Evolutionary conservation across 345 rosid species (phyloP).

Genomic region (Psidium guajava): DNA sequence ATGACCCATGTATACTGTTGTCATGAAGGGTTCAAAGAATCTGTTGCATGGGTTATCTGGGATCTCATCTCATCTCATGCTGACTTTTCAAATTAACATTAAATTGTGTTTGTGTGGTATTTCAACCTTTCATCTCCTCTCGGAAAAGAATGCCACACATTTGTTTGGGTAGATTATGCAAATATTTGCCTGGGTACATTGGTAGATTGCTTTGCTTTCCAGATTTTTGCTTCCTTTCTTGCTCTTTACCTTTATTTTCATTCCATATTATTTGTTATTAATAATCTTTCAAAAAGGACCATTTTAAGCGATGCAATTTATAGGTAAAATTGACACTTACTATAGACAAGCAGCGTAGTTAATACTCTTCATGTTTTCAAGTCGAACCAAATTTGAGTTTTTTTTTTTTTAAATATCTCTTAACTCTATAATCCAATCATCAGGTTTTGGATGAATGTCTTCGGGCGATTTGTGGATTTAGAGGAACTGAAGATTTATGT

Average conservation of each 20-base stretch:
- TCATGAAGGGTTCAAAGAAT: neutral
- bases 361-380: neutral
- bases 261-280: neutral
- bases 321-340: neutral
- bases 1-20: neutral
- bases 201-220: neutral
- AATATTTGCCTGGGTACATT: neutral
- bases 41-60: neutral
- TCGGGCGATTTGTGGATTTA: conserved; percentile 85
- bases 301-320: neutral
- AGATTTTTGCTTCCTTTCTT: neutral
- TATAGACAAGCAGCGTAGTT: neutral
- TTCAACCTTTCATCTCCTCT: neutral
- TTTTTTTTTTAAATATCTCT: neutral
- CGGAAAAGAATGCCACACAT: neutral
- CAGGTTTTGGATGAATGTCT: conserved; percentile 92
- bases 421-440: neutral
- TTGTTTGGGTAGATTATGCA: neutral
- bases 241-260: neutral
- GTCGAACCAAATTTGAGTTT: neutral
- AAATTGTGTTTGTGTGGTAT: neutral
- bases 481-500: conserved; percentile 76
- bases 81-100: neutral
- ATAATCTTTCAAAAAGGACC: neutral
- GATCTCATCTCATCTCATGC: neutral